Base-by-base conservation (phyloP, 768 basidiomycete genomes). In the Auriculariales sp. region DNA sequence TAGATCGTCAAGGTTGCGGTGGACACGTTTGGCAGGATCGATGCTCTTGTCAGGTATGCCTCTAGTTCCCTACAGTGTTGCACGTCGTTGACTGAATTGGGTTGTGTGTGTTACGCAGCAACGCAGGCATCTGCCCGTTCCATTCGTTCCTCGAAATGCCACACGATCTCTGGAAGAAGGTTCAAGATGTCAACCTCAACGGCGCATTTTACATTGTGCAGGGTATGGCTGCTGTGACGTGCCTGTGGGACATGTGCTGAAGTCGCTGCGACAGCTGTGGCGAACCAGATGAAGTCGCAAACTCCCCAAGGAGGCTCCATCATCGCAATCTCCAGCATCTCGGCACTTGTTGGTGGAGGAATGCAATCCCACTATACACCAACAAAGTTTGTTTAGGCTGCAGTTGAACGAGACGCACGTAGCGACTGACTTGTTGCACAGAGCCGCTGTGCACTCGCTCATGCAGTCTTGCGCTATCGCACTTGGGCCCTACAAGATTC, bases 401-500 rank as follows among this genome's bases (percentile, higher is more conserved):
- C 15, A 10, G 10, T 30, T 48, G 22, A 52, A 24, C 28, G 11
- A 31, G 17, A 3, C 25, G 49, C 17, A 33, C 48, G 1, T 52
- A 77, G 77, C 47, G 83, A 85, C 58, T 88, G 86, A 56, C 83
- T 81, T 2, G 83, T 83, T 3, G 86, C 85, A 3, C 85, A 88
- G 59, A 44, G 85, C 85, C 2, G 83, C 80, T 1, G 77, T 87
- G 47, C 72, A 82, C 36, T 81, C 78, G 27, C 63, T 88, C 54
- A 88, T 86, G 83, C 81, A 86, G 62, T 81, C 78, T 53, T 81
- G 79, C 56, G 82, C 84, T 3, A 76, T 84, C 35, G 83, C 84
- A 3, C 67, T 86, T 24, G 82, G 82, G n/a, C 79, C 81, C 53
- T 76, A 83, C 61, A 75, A 75, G 46, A 87, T 87, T 54, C 73